Evolutionary conservation across 805 yeast genomes (phyloP).

Genomic region (Wickerhamomyces ciferrii): DNA sequence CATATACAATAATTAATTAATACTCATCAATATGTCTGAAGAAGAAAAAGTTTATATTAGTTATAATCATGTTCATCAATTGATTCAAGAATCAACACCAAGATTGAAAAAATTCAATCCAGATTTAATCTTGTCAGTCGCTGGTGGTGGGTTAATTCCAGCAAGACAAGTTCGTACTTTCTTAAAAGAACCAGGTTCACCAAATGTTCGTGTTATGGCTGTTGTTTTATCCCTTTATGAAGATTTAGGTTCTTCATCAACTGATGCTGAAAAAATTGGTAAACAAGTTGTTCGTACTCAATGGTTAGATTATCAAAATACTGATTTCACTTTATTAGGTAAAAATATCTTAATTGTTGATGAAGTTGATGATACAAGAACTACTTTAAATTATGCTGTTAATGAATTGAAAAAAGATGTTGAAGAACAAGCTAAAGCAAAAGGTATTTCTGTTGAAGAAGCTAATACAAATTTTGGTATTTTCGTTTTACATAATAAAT

Average conservation of each 20-base stretch:
- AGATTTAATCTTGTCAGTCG: constrained; percentile 90
- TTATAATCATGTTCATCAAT: constrained; percentile 75
- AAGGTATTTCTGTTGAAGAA: constrained; percentile 37
- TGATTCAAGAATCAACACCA: constrained; percentile 59
- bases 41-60: constrained; percentile 61
- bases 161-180: constrained; percentile 94
- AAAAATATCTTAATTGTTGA: constrained; percentile 72
- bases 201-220: constrained; percentile 92
- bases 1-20: too few relatives aligned
- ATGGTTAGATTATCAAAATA: constrained; percentile 74
- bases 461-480: constrained; percentile 60
- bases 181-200: constrained; percentile 79
- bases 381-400: constrained; percentile 76
- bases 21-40: constrained; percentile 12
- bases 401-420: constrained; percentile 72
- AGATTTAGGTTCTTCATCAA: constrained; percentile 60
- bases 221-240: constrained; percentile 90
- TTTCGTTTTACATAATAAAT: constrained; percentile 74
- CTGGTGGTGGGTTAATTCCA: constrained; percentile 97
- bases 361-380: constrained; percentile 85
- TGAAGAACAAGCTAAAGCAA: constrained; percentile 48
- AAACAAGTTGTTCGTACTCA: constrained; percentile 71
- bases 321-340: constrained; percentile 53
- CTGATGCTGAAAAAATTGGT: constrained; percentile 54
- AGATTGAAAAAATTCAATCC: constrained; percentile 71